Base-by-base conservation (phyloP, 192 early-diverging fungal species). In the Physocladia obscura region DNA sequence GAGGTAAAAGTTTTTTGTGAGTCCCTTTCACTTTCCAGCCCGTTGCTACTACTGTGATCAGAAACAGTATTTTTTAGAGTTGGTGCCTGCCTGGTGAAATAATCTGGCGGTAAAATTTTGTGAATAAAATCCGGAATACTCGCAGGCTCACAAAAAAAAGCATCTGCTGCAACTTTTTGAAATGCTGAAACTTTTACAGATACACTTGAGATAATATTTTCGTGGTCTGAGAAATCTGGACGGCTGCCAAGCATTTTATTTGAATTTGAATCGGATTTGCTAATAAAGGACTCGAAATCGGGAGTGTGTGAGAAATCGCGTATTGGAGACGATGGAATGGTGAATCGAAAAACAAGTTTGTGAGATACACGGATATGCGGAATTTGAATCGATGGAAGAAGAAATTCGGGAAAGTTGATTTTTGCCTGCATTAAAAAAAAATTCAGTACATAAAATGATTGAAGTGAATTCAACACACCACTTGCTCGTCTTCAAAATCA, bases 391-490 rank as follows among this genome's bases (percentile, higher is more conserved):
- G 65, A 68, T 8, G 65, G 65, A 26, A 56, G 65, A 8, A 68
- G 29, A 31, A 68, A 68, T 49, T 68, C 65, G 38, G 65, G 54
- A n/a, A 68, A 56, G 21, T 44, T 68, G 51, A 68, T 44, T 3
- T 30, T 44, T 8, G 54, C 50, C 65, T 68, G n/a, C 29, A 4
- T 50, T 29, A 1, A 19, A 22, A 13, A 19, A 30, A 1, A 36
- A 5, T 8, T 19, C 30, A 35, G n/a, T 27, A 51, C 13, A 15
- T 17, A 29, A 13, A 8, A 15, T 29, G 22, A 21, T 19, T 17
- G 13, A 13, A 57, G 27, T 5, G 29, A 30, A 52, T 19, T 22
- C 26, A 32, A 51, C 65, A 24, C n/a, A 56, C 65, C 54, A 57
- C 21, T 49, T 68, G 65, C 3, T 56, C 51, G 17, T 68, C 54